Base-by-base conservation (phyloP, 345 rosid species). In the Raphanus sativus region DNA sequence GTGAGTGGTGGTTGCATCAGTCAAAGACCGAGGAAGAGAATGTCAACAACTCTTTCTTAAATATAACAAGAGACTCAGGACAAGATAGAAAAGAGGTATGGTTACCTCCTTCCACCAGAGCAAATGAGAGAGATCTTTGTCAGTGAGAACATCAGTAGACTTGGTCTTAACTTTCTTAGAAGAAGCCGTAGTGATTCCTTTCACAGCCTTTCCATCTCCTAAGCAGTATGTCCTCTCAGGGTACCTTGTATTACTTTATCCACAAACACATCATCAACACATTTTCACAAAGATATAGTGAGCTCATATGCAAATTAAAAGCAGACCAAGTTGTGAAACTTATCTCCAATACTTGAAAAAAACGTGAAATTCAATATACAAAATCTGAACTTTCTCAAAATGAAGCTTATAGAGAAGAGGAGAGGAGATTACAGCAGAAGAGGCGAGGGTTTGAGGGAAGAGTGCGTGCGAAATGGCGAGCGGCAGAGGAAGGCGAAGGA, bases 41-140 rank as follows among this genome's bases (percentile, higher is more conserved):
- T 40, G 48, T 40, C 4, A 40, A 3, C 48, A 40, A 40, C 11
- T 36, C 42, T 7, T 50, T 50, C 24, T 32, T 32, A 73, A 71
- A 3, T 24, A 70, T 55, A 56, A 26, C 33, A 68, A 62, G 75
- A 69, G 48, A 40, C n/a, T 40, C n/a, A 10, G 10, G 52, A 42
- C 60, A 45, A 48, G n/a, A 69, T 7, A 75, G 65, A 17, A 82
- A 48, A 63, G 2, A 25, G 2, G 33, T 2, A 28, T 3, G 17
- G 55, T 6, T 58, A 92, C 98, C 91, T 94, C 97, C 83, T 85
- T 89, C 98, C 97, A 91, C 98, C 97, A 94, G 6, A 85, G 50
- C 58, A 94, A 58, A 75, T 91, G 93, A 67, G 91, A 80, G 72
- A 88, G 84, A 86, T 89, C 87, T 82, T 87, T 90, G 26, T 90